phyloP scores from a whole-genome alignment of 1,284 basidiomycete species.

The Apiotrichum gracile region DNA sequence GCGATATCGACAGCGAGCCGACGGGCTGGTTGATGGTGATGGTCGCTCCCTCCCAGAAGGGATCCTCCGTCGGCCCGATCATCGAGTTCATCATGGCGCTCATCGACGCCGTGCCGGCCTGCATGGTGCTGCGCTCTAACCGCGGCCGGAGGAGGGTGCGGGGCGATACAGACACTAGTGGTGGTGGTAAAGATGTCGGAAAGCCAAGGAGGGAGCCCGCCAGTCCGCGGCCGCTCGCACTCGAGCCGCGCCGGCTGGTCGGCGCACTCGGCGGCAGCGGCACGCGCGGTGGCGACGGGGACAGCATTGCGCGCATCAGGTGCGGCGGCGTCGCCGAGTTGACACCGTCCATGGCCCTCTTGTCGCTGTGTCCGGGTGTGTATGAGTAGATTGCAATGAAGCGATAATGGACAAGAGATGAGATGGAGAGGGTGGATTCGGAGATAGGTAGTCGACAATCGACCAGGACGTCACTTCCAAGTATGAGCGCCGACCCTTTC shows the following conservation, averaged over 20 bases:
- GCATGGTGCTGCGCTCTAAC: conserved; percentile 22
- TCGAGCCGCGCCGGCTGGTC: conserved; percentile 2
- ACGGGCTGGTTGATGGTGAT: conserved; percentile 49
- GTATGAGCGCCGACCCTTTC: no score
- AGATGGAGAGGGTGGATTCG: no score
- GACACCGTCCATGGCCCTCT: neutral
- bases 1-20: conserved; percentile 49
- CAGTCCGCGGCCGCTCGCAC: neutral
- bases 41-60: conserved; percentile 38
- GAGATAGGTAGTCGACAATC: no score
- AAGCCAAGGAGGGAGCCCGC: neutral
- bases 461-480: no score
- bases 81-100: neutral
- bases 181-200: conserved; percentile 1
- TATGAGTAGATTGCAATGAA: neutral
- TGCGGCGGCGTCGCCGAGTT: neutral
- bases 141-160: conserved; percentile 24
- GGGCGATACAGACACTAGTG: conserved; percentile 17
- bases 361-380: neutral
- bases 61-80: conserved; percentile 15
- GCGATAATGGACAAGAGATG: neutral
- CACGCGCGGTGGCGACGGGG: conserved; percentile 7
- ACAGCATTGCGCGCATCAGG: conserved; percentile 1
- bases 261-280: conserved; percentile 7
- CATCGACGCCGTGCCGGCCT: neutral